Percentiles rank a stretch among this genome's conserved stretches.
Evolutionary conservation across 805 yeast species (phyloP).

Genomic region (Cyberlindnera mycetangii): DNA sequence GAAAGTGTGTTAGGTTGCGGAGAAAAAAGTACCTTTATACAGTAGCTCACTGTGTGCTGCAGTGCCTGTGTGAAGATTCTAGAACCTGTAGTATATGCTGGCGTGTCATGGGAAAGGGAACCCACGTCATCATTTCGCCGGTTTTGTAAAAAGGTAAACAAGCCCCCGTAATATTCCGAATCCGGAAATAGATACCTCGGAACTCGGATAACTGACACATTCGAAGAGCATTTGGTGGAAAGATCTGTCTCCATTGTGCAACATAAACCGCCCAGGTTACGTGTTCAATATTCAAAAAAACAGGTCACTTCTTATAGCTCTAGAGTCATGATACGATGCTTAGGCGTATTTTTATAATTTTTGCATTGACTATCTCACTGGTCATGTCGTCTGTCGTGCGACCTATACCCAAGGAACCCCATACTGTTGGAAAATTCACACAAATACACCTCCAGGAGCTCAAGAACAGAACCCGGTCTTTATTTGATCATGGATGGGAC

Average conservation of each 20-base stretch:
- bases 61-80: too few relatives aligned
- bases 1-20: too few relatives aligned
- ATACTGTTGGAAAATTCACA: conserved; percentile 18
- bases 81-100: neutral
- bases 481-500: conserved; percentile 75
- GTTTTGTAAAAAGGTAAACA: conserved; percentile 17
- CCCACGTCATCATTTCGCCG: conserved; percentile 1
- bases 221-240: neutral
- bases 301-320: too few relatives aligned
- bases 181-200: too few relatives aligned
- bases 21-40: too few relatives aligned
- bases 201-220: neutral
- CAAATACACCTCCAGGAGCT: conserved; percentile 30
- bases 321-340: conserved; percentile 1
- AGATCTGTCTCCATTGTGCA: neutral
- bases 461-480: conserved; percentile 44
- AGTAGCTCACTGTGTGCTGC: too few relatives aligned
- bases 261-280: too few relatives aligned
- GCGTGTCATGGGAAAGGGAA: neutral
- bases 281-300: too few relatives aligned
- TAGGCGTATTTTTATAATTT: neutral
- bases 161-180: too few relatives aligned
- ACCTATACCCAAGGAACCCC: neutral
- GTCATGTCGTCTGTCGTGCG: neutral
- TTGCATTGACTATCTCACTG: neutral